phyloP scores from a whole-genome alignment of 805 yeast genomes.

The Cyberlindnera euphorbiae region DNA sequence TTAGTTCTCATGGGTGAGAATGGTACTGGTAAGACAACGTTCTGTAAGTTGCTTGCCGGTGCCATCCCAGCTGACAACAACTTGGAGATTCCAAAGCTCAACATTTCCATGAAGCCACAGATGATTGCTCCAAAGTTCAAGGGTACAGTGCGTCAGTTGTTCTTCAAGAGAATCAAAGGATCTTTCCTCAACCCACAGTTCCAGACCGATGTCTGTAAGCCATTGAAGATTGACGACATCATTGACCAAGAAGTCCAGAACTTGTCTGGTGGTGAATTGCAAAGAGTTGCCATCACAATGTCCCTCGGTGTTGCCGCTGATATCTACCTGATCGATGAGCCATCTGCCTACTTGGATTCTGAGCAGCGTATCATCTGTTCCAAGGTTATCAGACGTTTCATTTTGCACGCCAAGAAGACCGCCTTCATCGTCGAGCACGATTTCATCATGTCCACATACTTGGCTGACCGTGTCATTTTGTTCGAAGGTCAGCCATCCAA shows the following conservation, averaged over 20 bases:
- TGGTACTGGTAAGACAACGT: constrained; percentile 99
- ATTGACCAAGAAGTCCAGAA: constrained; percentile 98
- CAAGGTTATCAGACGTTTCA: constrained; percentile 94
- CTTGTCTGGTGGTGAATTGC: constrained; percentile 98
- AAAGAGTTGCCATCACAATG: constrained; percentile 96
- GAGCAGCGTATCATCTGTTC: constrained; percentile 99
- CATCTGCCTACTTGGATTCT: constrained; percentile 97
- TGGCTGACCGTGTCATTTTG: constrained; percentile 98
- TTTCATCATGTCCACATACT: constrained; percentile 98
- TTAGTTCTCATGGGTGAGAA: constrained; percentile 99
- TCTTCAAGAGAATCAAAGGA: constrained; percentile 93
- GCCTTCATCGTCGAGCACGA: constrained; percentile 99
- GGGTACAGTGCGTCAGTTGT: constrained; percentile 97
- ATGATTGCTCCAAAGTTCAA: constrained; percentile 98
- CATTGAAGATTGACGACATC: constrained; percentile 86
- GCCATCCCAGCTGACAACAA: constrained; percentile 84
- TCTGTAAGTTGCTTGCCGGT: constrained; percentile 94
- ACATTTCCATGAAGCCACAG: constrained; percentile 98
- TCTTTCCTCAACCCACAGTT: constrained; percentile 94
- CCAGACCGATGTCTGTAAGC: constrained; percentile 97
- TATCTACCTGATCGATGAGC: constrained; percentile 95
- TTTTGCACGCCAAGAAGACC: constrained; percentile 93
- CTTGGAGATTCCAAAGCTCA: constrained; percentile 74
- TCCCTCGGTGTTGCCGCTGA: constrained; percentile 94
- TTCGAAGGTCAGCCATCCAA: constrained; percentile 93